Percentiles rank a stretch among this genome's conserved stretches.
These are phyloP conservation scores for Holtermanniella nyarrowii DNA, from an alignment of 768 basidiomycete genomes.

Conservation along the genomic window DNA sequence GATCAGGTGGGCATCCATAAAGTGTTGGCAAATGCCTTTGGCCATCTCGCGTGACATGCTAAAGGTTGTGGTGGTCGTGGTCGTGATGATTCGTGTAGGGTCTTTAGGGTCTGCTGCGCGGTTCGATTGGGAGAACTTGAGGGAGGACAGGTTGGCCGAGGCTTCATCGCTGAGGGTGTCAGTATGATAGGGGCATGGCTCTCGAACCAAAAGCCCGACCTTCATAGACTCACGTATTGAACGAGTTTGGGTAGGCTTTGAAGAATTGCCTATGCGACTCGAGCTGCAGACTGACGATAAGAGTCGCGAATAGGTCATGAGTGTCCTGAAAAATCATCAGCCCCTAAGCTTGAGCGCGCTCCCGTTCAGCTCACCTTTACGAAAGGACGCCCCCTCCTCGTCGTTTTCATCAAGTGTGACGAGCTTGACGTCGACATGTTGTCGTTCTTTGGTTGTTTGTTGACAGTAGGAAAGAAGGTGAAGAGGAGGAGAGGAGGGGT, in stretches of 20 bases:
- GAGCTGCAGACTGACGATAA: conserved; percentile 85
- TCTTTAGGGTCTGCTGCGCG: conserved; percentile 97
- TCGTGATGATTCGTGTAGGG: conserved; percentile 94
- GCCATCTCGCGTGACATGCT: conserved; percentile 99
- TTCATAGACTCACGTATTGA: conserved; percentile 69
- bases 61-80: conserved; percentile 98
- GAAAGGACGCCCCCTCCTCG: conserved; percentile 86
- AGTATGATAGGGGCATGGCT: conserved; percentile 1
- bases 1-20: conserved; percentile 96
- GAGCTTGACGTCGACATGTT: conserved; percentile 48
- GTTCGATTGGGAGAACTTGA: conserved; percentile 98
- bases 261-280: conserved; percentile 90
- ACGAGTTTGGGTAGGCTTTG: conserved; percentile 84
- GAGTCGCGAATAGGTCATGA: conserved; percentile 92
- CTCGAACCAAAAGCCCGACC: background rate
- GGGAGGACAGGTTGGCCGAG: conserved; percentile 77
- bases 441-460: background rate
- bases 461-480: background rate
- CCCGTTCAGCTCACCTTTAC: conserved; percentile 56
- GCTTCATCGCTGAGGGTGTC: conserved; percentile 68
- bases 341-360: too few relatives aligned
- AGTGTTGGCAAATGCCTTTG: conserved; percentile 98
- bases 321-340: conserved; percentile 61
- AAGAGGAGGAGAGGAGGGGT: background rate
- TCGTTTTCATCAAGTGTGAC: conserved; percentile 98